Conservation (phyloP, 345 rosid species). For the Diplotaxis tenuifolia region DNA sequence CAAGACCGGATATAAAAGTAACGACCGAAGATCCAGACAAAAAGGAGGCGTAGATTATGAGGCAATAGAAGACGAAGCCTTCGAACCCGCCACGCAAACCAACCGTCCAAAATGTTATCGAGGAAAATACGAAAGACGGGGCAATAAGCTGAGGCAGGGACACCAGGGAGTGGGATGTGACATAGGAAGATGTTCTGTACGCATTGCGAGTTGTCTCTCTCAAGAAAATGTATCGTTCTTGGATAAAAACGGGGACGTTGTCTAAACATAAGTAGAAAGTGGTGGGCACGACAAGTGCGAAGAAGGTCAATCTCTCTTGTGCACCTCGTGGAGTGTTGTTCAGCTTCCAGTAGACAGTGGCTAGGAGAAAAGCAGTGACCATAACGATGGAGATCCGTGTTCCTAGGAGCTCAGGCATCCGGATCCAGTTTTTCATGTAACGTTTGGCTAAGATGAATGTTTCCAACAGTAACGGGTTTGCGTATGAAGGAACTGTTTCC, state of each 20-base stretch:
- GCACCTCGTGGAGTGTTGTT: conserved; percentile 41
- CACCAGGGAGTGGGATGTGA: conserved; percentile 44
- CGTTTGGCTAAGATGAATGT: conserved; percentile 28
- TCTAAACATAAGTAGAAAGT: conserved; percentile 42
- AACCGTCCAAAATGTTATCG: conserved; percentile 45
- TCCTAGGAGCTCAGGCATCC: conserved; percentile 28
- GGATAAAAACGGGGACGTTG: conserved; percentile 45
- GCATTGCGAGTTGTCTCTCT: conserved; percentile 49
- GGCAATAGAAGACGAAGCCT: conserved; percentile 42
- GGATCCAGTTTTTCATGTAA: conserved; percentile 31
- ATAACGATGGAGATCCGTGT: conserved; percentile 18
- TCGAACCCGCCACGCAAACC: conserved; percentile 44
- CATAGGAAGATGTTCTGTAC: conserved; percentile 45
- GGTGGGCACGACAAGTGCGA: conserved; percentile 41
- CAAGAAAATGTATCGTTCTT: conserved; percentile 77
- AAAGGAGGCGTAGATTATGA: conserved; percentile 41
- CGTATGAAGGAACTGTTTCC: conserved; percentile 33
- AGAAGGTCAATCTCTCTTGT: conserved; percentile 41
- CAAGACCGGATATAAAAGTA: conserved; percentile 41
- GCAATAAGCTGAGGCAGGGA: conserved; percentile 38
- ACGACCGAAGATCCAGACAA: conserved; percentile 73
- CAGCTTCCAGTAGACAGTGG: conserved; percentile 62
- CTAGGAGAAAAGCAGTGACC: conserved; percentile 40
- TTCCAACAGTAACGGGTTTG: conserved; percentile 11
- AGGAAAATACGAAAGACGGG: conserved; percentile 40